phyloP scores from a whole-genome alignment of 1,139 yeast species.

The Taphrina flavorubra region DNA sequence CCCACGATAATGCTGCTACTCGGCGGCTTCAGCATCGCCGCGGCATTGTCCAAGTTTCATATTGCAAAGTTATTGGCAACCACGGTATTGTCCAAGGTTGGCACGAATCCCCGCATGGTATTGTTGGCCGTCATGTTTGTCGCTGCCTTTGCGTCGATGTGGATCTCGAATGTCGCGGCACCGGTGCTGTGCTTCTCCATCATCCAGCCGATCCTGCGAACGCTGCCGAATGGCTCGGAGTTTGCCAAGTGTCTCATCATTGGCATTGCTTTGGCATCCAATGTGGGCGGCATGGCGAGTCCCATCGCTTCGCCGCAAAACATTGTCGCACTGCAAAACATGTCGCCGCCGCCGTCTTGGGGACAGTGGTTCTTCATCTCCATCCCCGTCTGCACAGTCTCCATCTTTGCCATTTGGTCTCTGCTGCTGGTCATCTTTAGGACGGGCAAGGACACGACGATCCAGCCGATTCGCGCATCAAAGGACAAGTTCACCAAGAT shows the following conservation, averaged over 20 bases:
- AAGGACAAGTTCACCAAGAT: constrained; percentile 71
- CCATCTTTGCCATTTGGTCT: constrained; percentile 71
- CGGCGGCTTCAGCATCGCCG: constrained; percentile 94
- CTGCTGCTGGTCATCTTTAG: constrained; percentile 72
- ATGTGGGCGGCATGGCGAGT: constrained; percentile 94
- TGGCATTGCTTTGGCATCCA: constrained; percentile 90
- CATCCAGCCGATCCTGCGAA: constrained; percentile 83
- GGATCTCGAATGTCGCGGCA: constrained; percentile 96
- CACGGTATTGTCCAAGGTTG: constrained; percentile 76
- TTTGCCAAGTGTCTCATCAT: constrained; percentile 83
- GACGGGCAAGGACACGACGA: constrained; percentile 61
- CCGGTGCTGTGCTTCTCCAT: constrained; percentile 91
- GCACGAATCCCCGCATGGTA: constrained; percentile 80
- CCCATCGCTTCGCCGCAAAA: constrained; percentile 97
- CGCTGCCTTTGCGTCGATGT: constrained; percentile 84
- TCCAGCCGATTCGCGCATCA: constrained; percentile 64
- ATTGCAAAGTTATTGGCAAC: constrained; percentile 86
- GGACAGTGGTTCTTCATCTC: constrained; percentile 90
- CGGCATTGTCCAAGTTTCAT: constrained; percentile 87
- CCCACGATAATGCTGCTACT: constrained; percentile 84
- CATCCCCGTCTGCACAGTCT: constrained; percentile 72
- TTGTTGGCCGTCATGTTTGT: constrained; percentile 81
- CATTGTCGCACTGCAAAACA: constrained; percentile 81
- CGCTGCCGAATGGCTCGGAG: constrained; percentile 75
- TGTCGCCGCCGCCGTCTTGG: constrained; percentile 94